Conservation (phyloP, 2,329 filamentous ascomycete genomes). For the Apiospora rasikravindrae region DNA sequence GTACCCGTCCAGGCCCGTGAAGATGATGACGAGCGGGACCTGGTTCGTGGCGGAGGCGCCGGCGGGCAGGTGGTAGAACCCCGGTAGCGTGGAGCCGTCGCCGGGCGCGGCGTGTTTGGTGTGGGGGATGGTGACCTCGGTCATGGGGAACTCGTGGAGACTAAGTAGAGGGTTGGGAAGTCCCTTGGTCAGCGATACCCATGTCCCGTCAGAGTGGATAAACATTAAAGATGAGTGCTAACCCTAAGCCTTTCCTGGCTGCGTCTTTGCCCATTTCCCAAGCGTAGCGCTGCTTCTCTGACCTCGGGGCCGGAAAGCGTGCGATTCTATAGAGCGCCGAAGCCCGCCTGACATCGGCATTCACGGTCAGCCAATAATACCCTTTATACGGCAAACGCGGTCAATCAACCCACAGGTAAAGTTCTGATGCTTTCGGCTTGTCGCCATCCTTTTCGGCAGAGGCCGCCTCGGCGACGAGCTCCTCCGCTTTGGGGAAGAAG, state of each 20-base stretch:
- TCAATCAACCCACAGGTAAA: constrained; percentile 35
- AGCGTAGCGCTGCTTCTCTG: constrained; percentile 35
- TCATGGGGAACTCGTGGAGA: constrained; percentile 36
- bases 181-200: not conserved
- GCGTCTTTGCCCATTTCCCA: constrained; percentile 37
- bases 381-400: not conserved
- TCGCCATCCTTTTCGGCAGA: constrained; percentile 30
- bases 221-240: not conserved
- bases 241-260: constrained; percentile 36
- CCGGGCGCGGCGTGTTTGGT: constrained; percentile 27
- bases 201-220: too few relatives aligned
- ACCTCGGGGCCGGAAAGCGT: constrained; percentile 41
- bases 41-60: constrained; percentile 25
- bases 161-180: not conserved
- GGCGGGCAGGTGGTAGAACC: constrained; percentile 36
- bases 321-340: constrained; percentile 43
- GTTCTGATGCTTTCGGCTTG: constrained; percentile 36
- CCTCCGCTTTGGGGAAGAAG: constrained; percentile 39
- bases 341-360: constrained; percentile 29
- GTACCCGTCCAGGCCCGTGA: constrained; percentile 37
- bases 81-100: constrained; percentile 35
- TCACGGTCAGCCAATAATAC: not conserved
- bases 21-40: constrained; percentile 36
- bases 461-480: constrained; percentile 32
- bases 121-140: constrained; percentile 37